These are phyloP conservation scores for Pseudogymnoascus verrucosus DNA, from an alignment of 2,329 filamentous ascomycete genomes.

Conservation along the genomic window DNA sequence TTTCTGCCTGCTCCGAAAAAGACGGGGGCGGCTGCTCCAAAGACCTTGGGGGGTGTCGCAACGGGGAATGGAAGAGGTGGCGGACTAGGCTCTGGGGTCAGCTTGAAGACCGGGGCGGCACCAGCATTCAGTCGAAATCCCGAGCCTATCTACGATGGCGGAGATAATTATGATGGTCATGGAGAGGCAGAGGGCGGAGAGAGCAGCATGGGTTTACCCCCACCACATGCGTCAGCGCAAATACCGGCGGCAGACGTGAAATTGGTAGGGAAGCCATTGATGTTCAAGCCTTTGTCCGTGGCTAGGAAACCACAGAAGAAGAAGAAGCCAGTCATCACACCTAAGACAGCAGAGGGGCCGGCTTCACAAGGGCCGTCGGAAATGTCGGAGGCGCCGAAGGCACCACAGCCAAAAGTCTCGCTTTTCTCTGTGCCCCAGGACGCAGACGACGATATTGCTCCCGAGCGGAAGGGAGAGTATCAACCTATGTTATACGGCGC, in stretches of 20 bases:
- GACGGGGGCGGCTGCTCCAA: constrained; percentile 33
- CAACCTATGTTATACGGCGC: constrained; percentile 42
- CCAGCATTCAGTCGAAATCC: constrained; percentile 68
- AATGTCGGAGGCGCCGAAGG: constrained; percentile 17
- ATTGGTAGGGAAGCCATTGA: constrained; percentile 62
- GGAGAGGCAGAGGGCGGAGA: constrained; percentile 22
- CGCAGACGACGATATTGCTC: constrained; percentile 9
- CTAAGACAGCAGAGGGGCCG: constrained; percentile 14
- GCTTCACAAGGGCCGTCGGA: not conserved
- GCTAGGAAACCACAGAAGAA: constrained; percentile 66
- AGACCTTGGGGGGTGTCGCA: constrained; percentile 25
- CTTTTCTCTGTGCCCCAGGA: constrained; percentile 58
- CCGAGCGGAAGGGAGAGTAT: constrained; percentile 32
- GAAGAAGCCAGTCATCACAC: constrained; percentile 34
- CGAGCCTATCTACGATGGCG: constrained; percentile 18
- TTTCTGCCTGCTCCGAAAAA: constrained; percentile 79
- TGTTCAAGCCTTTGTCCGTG: constrained; percentile 86
- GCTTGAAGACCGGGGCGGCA: constrained; percentile 73
- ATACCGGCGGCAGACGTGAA: constrained; percentile 56
- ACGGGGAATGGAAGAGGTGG: constrained; percentile 4
- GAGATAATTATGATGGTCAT: constrained; percentile 17
- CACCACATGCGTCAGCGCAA: constrained; percentile 40
- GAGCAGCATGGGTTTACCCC: constrained; percentile 30
- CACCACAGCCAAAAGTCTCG: constrained; percentile 54
- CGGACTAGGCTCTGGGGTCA: constrained; percentile 47